Percentiles rank a stretch among this genome's conserved stretches.
These are phyloP conservation scores for Hydnum rufescens DNA, from an alignment of 768 basidiomycete species.

Conservation along the genomic window DNA sequence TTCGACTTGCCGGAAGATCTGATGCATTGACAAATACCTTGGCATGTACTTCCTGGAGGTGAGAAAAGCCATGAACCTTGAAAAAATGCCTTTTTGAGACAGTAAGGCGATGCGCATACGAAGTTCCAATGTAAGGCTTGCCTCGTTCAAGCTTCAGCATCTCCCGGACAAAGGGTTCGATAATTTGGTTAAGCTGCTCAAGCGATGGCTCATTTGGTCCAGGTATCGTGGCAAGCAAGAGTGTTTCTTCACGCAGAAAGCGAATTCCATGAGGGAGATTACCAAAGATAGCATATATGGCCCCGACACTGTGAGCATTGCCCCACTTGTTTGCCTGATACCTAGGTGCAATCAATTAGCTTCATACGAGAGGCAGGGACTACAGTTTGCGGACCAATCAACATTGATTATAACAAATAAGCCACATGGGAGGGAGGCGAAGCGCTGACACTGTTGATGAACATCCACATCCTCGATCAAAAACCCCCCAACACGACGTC, in stretches of 20 bases:
- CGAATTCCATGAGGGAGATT: constrained; percentile 20
- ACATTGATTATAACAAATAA: constrained; percentile 14
- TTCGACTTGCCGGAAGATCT: constrained; percentile 19
- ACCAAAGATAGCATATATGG: constrained; percentile 13
- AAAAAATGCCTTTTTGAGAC: too few species aligned
- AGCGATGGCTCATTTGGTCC: constrained; percentile 19
- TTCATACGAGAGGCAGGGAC: background rate
- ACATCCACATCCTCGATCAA: constrained; percentile 14
- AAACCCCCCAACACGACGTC: constrained; percentile 10
- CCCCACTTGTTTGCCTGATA: too few species aligned
- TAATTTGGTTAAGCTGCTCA: constrained; percentile 17
- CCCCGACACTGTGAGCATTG: constrained; percentile 16
- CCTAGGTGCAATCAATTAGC: background rate
- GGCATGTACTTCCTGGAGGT: too few species aligned
- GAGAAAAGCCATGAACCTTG: too few species aligned
- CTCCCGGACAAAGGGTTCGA: constrained; percentile 18
- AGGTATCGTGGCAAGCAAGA: constrained; percentile 20
- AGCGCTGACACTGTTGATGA: constrained; percentile 11
- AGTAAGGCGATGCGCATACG: constrained; percentile 10
- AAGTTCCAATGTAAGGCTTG: constrained; percentile 11
- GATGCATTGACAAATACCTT: constrained; percentile 17
- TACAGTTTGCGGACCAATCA: constrained; percentile 11
- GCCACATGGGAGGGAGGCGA: constrained; percentile 13
- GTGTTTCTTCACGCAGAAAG: constrained; percentile 19
- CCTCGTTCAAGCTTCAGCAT: constrained; percentile 5